Base-by-base conservation (phyloP, 2,329 filamentous ascomycete species). In the Colletotrichum theobromicola region DNA sequence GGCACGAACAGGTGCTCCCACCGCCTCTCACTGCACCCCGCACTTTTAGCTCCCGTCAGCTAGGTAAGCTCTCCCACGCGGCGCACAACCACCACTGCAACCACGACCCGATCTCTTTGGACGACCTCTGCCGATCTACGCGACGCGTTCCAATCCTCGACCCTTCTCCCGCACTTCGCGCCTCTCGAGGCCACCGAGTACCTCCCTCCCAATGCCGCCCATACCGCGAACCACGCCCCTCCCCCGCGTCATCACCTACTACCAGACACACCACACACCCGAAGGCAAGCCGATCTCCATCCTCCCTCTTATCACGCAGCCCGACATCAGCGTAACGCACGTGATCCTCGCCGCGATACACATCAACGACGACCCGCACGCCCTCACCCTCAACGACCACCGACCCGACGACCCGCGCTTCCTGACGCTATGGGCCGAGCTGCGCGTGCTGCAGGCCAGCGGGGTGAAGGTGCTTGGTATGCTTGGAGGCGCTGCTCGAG, bases 331-430 rank as follows among this genome's bases (percentile, higher is more conserved):
- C 46, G 81, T 90, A 30, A 98, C 96, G 0, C 96, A 98, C 84
- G 88, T 98, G 74, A 96, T 98, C 78, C 85, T 98, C 63, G 95
- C 94, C 7, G 95, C 96, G 15, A 91, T 98, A 74, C 96, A 98
- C 83, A 86, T 98, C 78, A 96, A 97, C 82, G 87, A 89, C 7
- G 84, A 85, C 24, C 91, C 94, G 1, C 87, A 87, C 10, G 88
- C 91, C 73, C 89, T 96, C 78, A 94, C 93, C 0, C 90, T 98
- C 77, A 98, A 98, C 83, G 93, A 98, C 83, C 90, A 95, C 81
- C 87, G 88, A 0, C 94, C 94, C 0, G 85, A 90, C n/a, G 85
- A 94, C 78, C 83, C 90, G 6, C 89, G 91, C 77, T 96, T 93
- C 83, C 86, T 90, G 35, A 91, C 91, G 2, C 88, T 98, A 42